Evolutionary conservation across 345 rosid species (phyloP).

Genomic region (Citrus mangshanensis): DNA sequence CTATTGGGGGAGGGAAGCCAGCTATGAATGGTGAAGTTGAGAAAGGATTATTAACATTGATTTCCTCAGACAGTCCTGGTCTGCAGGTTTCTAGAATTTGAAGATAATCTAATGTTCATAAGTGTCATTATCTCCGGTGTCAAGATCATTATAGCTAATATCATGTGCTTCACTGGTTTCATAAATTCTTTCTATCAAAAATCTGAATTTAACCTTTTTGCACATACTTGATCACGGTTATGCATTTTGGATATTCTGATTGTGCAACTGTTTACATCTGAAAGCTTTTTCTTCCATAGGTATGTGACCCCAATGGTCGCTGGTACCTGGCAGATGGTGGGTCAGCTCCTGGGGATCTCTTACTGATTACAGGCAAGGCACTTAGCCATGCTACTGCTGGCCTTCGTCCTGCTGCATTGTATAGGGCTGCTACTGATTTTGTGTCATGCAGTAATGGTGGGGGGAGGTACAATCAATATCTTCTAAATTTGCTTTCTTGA

Average conservation of each 20-base stretch:
- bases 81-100: slow-evolving; percentile 57
- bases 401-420: slow-evolving; percentile 82
- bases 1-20: slow-evolving; percentile 66
- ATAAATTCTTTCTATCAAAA: neutral
- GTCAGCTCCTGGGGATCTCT: slow-evolving; percentile 66
- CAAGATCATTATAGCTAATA: neutral
- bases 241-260: slow-evolving; percentile 10
- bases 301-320: slow-evolving; percentile 92
- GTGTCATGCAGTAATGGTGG: slow-evolving; percentile 42
- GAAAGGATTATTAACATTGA: slow-evolving; percentile 82
- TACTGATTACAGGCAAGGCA: slow-evolving; percentile 90
- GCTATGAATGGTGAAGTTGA: slow-evolving; percentile 70
- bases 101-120: slow-evolving; percentile 1
- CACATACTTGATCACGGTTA: neutral
- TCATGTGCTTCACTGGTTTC: neutral
- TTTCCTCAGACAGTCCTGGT: slow-evolving; percentile 79
- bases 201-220: neutral
- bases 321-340: slow-evolving; percentile 95
- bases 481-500: slow-evolving; percentile 8
- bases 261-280: slow-evolving; percentile 5
- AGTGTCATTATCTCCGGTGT: slow-evolving; percentile 13
- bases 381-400: slow-evolving; percentile 96
- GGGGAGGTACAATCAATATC: slow-evolving; percentile 59
- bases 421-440: slow-evolving; percentile 60
- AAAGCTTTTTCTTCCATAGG: slow-evolving; percentile 44